These are phyloP conservation scores for Lepidium didymum DNA, from an alignment of 345 rosid species.

Conservation along the genomic window DNA sequence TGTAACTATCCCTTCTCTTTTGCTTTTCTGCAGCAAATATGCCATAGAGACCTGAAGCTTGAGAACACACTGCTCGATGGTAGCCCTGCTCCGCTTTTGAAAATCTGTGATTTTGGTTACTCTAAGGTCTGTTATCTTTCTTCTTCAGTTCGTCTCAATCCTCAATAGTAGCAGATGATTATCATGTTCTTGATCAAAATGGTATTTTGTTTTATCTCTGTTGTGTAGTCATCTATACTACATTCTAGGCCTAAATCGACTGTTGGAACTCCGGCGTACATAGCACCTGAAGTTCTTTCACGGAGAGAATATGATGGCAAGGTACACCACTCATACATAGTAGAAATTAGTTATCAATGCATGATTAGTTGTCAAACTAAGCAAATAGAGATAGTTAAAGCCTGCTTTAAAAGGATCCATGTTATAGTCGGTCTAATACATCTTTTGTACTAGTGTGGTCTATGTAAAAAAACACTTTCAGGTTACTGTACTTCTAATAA, in stretches of 20 bases:
- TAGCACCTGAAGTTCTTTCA: slow-evolving; percentile 84
- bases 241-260: slow-evolving; percentile 91
- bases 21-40: slow-evolving; percentile 57
- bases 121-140: slow-evolving; percentile 42
- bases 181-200: slow-evolving; percentile 25
- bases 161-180: neutral
- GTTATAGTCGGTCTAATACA: neutral
- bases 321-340: slow-evolving; percentile 29
- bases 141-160: neutral
- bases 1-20: slow-evolving; percentile 22
- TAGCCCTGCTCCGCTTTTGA: slow-evolving; percentile 79
- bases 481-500: neutral
- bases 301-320: slow-evolving; percentile 79
- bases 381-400: neutral
- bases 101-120: slow-evolving; percentile 86
- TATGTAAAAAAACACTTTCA: neutral
- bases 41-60: slow-evolving; percentile 79
- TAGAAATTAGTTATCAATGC: neutral
- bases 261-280: slow-evolving; percentile 93
- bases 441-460: neutral
- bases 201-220: neutral
- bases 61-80: slow-evolving; percentile 85
- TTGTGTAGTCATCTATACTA: slow-evolving; percentile 61
- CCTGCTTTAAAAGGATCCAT: neutral
- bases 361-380: neutral